Conservation (phyloP, 2,329 filamentous ascomycete species). For the Balansia obtecta region DNA sequence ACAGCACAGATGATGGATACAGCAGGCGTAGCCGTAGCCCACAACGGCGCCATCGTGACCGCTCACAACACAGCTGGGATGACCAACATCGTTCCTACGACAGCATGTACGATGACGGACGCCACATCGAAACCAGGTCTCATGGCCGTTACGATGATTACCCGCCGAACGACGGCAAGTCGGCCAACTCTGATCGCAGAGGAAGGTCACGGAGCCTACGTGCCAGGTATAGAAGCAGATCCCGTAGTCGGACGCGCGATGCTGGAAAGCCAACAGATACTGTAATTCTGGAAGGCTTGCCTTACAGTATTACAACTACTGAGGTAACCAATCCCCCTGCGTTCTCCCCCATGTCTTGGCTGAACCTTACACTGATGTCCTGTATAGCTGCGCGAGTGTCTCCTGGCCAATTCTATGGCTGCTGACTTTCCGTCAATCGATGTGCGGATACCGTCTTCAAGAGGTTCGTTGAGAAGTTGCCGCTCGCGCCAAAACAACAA, state of each 20-base stretch:
- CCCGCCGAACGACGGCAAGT: constrained; percentile 7
- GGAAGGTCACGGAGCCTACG: constrained; percentile 16
- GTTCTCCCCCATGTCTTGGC: neutral
- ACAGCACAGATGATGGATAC: constrained; percentile 17
- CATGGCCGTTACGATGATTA: constrained; percentile 13
- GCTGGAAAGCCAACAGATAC: constrained; percentile 34
- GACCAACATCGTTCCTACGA: constrained; percentile 19
- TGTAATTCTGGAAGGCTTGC: constrained; percentile 42
- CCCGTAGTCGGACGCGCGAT: constrained; percentile 23
- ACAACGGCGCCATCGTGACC: constrained; percentile 7
- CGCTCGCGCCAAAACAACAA: neutral
- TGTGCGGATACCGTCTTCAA: constrained; percentile 24
- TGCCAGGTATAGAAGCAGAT: constrained; percentile 18
- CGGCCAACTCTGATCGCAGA: constrained; percentile 1
- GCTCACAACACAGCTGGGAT: constrained; percentile 16
- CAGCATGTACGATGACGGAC: constrained; percentile 27
- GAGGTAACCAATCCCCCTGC: constrained; percentile 26
- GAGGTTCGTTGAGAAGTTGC: constrained; percentile 14
- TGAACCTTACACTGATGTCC: neutral
- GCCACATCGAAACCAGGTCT: constrained; percentile 12
- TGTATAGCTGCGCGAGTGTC: constrained; percentile 23
- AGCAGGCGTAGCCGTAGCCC: constrained; percentile 11
- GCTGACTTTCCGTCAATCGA: constrained; percentile 25
- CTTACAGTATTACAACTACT: constrained; percentile 33
- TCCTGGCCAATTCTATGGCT: constrained; percentile 22